Percentiles rank a stretch among this genome's conserved stretches.
These are phyloP conservation scores for Clonostachys byssicola DNA, from an alignment of 2,329 filamentous ascomycete genomes.

Conservation along the genomic window DNA sequence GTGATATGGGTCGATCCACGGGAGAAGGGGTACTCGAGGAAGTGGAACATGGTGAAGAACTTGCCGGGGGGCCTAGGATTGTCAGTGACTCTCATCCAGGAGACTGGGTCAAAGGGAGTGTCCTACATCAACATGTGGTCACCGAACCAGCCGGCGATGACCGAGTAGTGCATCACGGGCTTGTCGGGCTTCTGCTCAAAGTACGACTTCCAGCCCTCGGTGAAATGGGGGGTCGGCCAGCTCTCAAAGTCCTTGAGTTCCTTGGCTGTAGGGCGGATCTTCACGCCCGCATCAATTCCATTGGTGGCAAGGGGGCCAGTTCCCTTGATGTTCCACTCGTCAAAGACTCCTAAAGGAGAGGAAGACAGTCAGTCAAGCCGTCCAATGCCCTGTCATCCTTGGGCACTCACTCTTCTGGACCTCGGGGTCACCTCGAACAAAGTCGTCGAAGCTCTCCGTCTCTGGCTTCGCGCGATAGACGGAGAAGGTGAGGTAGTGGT, in stretches of 20 bases:
- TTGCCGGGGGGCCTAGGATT: constrained; percentile 66
- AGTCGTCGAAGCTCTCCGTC: constrained; percentile 77
- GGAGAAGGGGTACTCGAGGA: constrained; percentile 74
- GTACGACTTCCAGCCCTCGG: constrained; percentile 73
- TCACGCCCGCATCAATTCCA: constrained; percentile 76
- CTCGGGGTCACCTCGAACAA: constrained; percentile 68
- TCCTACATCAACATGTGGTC: constrained; percentile 55
- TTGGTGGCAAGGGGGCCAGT: constrained; percentile 76
- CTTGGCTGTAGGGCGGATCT: constrained; percentile 65
- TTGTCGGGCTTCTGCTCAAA: constrained; percentile 84
- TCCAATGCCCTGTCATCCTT: not conserved
- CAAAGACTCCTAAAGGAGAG: constrained; percentile 49
- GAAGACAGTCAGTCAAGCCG: not conserved
- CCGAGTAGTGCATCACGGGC: constrained; percentile 81
- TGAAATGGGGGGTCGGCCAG: constrained; percentile 74
- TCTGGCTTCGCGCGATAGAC: constrained; percentile 70
- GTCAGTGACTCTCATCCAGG: constrained; percentile 7
- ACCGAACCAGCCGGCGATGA: constrained; percentile 65
- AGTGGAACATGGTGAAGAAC: constrained; percentile 83
- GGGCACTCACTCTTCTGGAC: constrained; percentile 55
- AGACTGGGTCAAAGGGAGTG: not conserved
- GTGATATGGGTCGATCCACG: constrained; percentile 68
- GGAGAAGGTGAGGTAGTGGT: constrained; percentile 70
- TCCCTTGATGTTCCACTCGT: constrained; percentile 76
- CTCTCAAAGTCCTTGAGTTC: constrained; percentile 65